Evolutionary conservation across 1,139 yeast genomes (phyloP).

Genomic region (Groenewaldozyma sp.): DNA sequence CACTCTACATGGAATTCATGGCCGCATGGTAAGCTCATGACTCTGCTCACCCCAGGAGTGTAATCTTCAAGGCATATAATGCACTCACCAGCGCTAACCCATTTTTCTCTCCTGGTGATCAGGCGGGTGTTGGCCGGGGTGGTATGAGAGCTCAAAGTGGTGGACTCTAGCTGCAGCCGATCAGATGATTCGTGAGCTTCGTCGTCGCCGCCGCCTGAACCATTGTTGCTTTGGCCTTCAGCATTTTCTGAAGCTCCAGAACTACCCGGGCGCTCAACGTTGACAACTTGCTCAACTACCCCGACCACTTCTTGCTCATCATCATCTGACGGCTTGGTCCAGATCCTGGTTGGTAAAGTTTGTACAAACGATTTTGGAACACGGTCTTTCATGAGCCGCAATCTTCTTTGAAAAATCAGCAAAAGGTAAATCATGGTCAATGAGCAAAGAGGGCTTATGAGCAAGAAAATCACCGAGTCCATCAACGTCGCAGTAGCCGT

Average conservation of each 20-base stretch:
- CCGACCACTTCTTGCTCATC: conserved; percentile 1
- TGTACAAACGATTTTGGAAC: conserved; percentile 32
- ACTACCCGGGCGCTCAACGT: not conserved
- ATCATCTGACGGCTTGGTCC: conserved; percentile 18
- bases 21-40: conserved; percentile 35
- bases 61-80: conserved; percentile 36
- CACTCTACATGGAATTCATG: conserved; percentile 37
- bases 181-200: not conserved
- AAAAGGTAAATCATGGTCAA: conserved; percentile 31
- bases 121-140: not conserved
- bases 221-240: conserved; percentile 4
- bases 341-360: conserved; percentile 30
- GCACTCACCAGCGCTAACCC: conserved; percentile 34
- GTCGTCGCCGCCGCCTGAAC: conserved; percentile 1
- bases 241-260: not conserved
- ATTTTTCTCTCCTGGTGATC: conserved; percentile 9
- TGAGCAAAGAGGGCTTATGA: conserved; percentile 35
- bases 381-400: conserved; percentile 28
- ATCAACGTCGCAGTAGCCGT: conserved; percentile 27
- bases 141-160: not conserved
- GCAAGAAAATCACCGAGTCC: conserved; percentile 31
- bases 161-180: not conserved
- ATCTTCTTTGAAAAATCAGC: conserved; percentile 30
- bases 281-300: not conserved
- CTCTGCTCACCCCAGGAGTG: conserved; percentile 25